phyloP scores from a whole-genome alignment of 768 basidiomycete genomes.

The Plicaturopsis crispa region DNA sequence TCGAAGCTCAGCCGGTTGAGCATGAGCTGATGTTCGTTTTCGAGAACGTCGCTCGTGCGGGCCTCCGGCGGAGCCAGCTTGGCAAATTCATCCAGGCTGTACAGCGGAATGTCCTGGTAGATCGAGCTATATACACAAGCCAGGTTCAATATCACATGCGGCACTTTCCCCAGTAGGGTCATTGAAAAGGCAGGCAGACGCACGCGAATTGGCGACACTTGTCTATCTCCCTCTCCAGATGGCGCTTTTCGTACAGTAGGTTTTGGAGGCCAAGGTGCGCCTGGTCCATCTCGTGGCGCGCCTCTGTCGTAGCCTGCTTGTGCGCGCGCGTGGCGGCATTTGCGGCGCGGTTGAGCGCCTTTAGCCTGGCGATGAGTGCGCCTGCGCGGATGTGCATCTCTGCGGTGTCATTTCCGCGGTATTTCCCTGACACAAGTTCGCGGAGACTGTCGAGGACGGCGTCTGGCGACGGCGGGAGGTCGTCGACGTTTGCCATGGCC shows the following conservation, averaged over 20 bases:
- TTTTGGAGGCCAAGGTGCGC: conserved; percentile 83
- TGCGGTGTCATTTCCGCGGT: conserved; percentile 37
- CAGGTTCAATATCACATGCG: neutral
- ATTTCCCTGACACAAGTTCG: conserved; percentile 46
- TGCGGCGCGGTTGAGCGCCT: conserved; percentile 68
- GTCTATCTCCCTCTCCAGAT: conserved; percentile 86
- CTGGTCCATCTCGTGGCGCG: conserved; percentile 86
- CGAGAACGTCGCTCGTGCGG: conserved; percentile 49
- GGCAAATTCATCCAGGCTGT: conserved; percentile 61
- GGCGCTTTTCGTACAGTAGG: conserved; percentile 80
- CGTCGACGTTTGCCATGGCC: conserved; percentile 20
- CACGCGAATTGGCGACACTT: conserved; percentile 91
- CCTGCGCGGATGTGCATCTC: conserved; percentile 58
- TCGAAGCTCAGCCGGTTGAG: conserved; percentile 83
- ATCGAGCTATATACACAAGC: conserved; percentile 49
- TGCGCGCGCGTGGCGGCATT: conserved; percentile 65
- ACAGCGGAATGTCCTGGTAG: conserved; percentile 80
- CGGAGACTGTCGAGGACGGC: conserved; percentile 54
- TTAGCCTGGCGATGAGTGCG: conserved; percentile 74
- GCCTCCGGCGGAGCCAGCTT: conserved; percentile 63
- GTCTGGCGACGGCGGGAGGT: conserved; percentile 32
- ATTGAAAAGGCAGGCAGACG: too few species aligned
- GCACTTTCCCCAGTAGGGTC: too few species aligned
- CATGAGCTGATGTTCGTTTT: conserved; percentile 79
- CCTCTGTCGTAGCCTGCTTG: conserved; percentile 65